These are phyloP conservation scores for Eutrema japonicum DNA, from an alignment of 345 rosid genomes.

Conservation along the genomic window DNA sequence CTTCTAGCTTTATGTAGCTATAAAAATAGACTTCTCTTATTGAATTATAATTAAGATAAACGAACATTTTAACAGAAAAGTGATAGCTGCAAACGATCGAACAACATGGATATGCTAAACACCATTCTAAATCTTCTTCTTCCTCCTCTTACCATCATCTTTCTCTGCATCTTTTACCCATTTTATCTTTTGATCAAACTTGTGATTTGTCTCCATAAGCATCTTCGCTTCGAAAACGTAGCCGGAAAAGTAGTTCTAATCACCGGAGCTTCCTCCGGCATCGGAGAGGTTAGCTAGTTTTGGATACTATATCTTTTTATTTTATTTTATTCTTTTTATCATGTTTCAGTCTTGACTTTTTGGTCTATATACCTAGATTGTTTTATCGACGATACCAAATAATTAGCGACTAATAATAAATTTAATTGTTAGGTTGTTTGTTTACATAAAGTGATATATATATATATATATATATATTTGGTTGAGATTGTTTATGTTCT, in stretches of 20 bases:
- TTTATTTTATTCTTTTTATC: too few relatives aligned
- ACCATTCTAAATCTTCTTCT: slow-evolving; percentile 39
- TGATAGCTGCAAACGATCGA: not conserved
- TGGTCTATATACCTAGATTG: too few relatives aligned
- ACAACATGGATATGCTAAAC: not conserved
- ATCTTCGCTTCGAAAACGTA: slow-evolving; percentile 36
- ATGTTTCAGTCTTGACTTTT: too few relatives aligned
- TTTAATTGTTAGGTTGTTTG: not conserved
- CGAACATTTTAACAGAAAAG: too few relatives aligned
- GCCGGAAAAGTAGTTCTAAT: slow-evolving; percentile 55
- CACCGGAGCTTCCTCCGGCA: slow-evolving; percentile 64
- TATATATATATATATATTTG: too few relatives aligned
- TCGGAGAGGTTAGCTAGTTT: slow-evolving; percentile 51
- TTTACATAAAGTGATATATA: too few relatives aligned
- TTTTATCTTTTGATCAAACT: slow-evolving; percentile 21
- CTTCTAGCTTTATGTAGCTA: too few relatives aligned
- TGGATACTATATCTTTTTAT: not conserved
- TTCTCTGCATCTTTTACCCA: slow-evolving; percentile 34
- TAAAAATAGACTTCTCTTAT: too few relatives aligned
- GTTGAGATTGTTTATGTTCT: not conserved
- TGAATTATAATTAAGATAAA: too few relatives aligned
- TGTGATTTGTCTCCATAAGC: slow-evolving; percentile 5
- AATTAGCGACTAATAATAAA: too few relatives aligned
- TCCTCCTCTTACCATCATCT: slow-evolving; percentile 36
- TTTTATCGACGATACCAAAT: too few relatives aligned